Evolutionary conservation across 2,329 filamentous ascomycete species (phyloP).

Genomic region (Trichoderma pleuroti): DNA sequence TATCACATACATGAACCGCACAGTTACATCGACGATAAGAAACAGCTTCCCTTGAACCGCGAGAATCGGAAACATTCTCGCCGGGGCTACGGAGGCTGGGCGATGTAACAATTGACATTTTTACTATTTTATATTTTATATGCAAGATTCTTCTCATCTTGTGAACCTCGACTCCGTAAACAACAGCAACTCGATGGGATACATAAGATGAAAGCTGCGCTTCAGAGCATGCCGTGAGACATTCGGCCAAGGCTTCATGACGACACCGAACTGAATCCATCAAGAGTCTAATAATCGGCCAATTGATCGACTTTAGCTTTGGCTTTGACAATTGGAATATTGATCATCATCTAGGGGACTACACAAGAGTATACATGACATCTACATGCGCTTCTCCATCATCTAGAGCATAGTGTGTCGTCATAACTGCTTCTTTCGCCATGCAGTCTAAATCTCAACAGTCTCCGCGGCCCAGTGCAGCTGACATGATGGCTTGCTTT

Average conservation of each 20-base stretch:
- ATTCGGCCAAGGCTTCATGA: not conserved
- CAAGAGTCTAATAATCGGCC: not conserved
- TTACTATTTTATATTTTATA: not conserved
- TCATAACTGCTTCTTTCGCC: slow-evolving; percentile 21
- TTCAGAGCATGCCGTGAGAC: not conserved
- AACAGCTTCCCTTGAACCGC: not conserved
- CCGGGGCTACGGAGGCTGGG: not conserved
- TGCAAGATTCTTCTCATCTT: not conserved
- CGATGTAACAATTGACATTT: not conserved
- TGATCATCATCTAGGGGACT: not conserved
- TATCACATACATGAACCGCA: not conserved
- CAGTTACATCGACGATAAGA: not conserved
- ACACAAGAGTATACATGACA: not conserved
- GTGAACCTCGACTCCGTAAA: not conserved
- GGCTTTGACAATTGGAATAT: not conserved
- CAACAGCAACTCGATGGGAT: not conserved
- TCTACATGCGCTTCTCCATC: not conserved
- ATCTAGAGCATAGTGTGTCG: not conserved
- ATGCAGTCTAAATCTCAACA: slow-evolving; percentile 36
- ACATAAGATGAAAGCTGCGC: not conserved
- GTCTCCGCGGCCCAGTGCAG: slow-evolving; percentile 29
- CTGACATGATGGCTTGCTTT: slow-evolving; percentile 33
- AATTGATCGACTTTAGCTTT: not conserved
- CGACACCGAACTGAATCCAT: not conserved
- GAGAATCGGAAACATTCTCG: not conserved